Evolutionary conservation across 805 yeast genomes (phyloP).

Genomic region (Cyberlindnera bimundalis): DNA sequence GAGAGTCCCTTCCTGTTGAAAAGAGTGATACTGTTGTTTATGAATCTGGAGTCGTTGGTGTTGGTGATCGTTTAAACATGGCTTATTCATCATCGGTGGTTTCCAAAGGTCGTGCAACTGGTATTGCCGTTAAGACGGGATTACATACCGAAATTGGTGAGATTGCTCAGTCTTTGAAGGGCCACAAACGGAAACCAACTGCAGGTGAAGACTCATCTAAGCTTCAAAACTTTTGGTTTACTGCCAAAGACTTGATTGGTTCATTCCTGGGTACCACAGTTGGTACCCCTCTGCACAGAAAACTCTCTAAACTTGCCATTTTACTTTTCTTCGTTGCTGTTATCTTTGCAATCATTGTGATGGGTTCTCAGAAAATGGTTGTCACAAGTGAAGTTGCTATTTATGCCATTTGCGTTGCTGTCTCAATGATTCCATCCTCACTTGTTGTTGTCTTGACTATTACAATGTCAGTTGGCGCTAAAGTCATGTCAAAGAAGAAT

Average conservation of each 20-base stretch:
- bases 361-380: conserved; percentile 74
- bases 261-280: conserved; percentile 69
- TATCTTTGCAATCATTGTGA: conserved; percentile 79
- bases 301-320: conserved; percentile 73
- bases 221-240: conserved; percentile 32
- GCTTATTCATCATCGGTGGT: conserved; percentile 67
- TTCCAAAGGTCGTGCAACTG: conserved; percentile 71
- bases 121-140: conserved; percentile 67
- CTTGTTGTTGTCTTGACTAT: conserved; percentile 79
- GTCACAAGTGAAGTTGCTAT: conserved; percentile 83
- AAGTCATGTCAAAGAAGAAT: conserved; percentile 59
- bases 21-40: conserved; percentile 46
- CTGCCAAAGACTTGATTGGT: conserved; percentile 55
- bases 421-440: conserved; percentile 81
- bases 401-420: conserved; percentile 78
- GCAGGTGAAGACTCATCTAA: conserved; percentile 40
- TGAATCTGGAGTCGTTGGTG: conserved; percentile 40
- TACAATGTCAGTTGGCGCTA: conserved; percentile 82
- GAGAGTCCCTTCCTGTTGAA: conserved; percentile 62
- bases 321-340: conserved; percentile 72
- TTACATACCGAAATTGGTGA: conserved; percentile 69
- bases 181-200: conserved; percentile 39
- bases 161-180: conserved; percentile 59
- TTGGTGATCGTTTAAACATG: conserved; percentile 73
- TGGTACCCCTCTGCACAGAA: conserved; percentile 81